These are phyloP conservation scores for Gyrodon lividus DNA, from an alignment of 768 basidiomycete species.

Conservation along the genomic window DNA sequence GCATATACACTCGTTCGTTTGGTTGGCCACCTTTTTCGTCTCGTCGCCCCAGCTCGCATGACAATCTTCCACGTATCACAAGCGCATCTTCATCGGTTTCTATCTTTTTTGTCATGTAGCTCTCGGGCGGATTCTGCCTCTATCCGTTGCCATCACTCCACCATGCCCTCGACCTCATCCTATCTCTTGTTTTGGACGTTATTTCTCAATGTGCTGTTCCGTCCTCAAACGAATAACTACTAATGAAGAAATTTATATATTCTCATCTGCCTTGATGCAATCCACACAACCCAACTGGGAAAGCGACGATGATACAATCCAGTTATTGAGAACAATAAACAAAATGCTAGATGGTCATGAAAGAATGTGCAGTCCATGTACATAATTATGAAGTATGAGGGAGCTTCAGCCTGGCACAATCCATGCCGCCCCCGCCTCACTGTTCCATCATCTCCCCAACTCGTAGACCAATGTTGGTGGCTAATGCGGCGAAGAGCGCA, in stretches of 20 bases:
- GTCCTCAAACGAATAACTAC: slow-evolving; percentile 15
- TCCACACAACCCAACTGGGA: neutral
- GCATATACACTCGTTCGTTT: slow-evolving; percentile 24
- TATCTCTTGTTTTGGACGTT: slow-evolving; percentile 15
- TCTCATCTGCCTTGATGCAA: neutral
- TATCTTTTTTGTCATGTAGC: slow-evolving; percentile 15
- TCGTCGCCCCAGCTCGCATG: slow-evolving; percentile 9
- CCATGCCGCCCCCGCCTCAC: neutral
- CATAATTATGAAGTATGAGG: neutral
- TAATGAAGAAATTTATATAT: slow-evolving; percentile 26
- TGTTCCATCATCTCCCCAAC: slow-evolving; percentile 47
- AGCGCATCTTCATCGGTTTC: slow-evolving; percentile 19
- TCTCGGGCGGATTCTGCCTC: slow-evolving; percentile 18
- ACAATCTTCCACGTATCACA: slow-evolving; percentile 8
- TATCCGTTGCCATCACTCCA: slow-evolving; percentile 1
- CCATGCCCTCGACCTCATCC: slow-evolving; percentile 8
- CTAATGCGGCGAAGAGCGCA: slow-evolving; percentile 65
- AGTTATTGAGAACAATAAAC: neutral
- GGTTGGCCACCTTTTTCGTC: slow-evolving; percentile 18
- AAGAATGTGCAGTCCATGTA: neutral
- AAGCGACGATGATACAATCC: neutral
- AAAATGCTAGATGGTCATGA: neutral
- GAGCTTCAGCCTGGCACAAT: neutral
- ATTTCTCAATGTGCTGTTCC: slow-evolving; percentile 29
- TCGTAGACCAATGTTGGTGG: slow-evolving; percentile 73